A percentile compares a stretch with the other conserved stretches of the same genome.
Evolutionary conservation across 1,284 basidiomycete genomes (phyloP).

Genomic region (Boletus semigastroideus): DNA sequence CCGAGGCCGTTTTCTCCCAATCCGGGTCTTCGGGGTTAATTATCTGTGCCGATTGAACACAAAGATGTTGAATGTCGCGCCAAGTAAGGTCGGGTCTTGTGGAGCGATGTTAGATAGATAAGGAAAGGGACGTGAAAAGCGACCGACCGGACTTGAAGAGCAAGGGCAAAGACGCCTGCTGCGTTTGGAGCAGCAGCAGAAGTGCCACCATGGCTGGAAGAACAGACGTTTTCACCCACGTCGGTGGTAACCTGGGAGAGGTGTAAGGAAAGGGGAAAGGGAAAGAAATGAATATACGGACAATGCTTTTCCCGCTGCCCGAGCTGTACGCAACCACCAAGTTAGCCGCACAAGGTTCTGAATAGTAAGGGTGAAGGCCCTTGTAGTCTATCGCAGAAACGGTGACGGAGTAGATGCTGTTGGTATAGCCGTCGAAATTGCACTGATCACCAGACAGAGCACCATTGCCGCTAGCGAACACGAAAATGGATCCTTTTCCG

Average conservation of each 20-base stretch:
- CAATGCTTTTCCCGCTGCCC: slow-evolving; percentile 91
- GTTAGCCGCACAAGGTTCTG: slow-evolving; percentile 95
- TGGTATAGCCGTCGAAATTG: slow-evolving; percentile 99
- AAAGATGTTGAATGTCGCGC: slow-evolving; percentile 95
- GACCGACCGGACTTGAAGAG: slow-evolving; percentile 76
- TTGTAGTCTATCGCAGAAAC: slow-evolving; percentile 93
- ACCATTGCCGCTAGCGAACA: slow-evolving; percentile 98
- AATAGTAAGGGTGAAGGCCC: slow-evolving; percentile 95
- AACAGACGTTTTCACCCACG: slow-evolving; percentile 83
- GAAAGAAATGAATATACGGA: slow-evolving; percentile 42
- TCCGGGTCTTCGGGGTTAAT: slow-evolving; percentile 92
- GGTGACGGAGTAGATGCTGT: slow-evolving; percentile 95
- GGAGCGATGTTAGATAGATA: slow-evolving; percentile 13
- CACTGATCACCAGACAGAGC: slow-evolving; percentile 93
- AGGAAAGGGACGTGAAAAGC: background rate
- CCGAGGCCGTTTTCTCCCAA: slow-evolving; percentile 86
- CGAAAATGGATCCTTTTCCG: slow-evolving; percentile 92
- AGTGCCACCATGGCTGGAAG: slow-evolving; percentile 89
- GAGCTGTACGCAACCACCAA: slow-evolving; percentile 96
- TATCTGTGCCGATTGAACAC: slow-evolving; percentile 74
- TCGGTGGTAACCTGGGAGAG: slow-evolving; percentile 86
- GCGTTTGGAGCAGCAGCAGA: slow-evolving; percentile 98
- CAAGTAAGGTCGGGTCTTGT: slow-evolving; percentile 78
- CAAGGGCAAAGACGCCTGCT: slow-evolving; percentile 87
- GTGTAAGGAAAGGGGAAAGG: slow-evolving; percentile 18